phyloP scores from a whole-genome alignment of 2,329 filamentous ascomycete genomes.

The Rhynchosporium agropyri region DNA sequence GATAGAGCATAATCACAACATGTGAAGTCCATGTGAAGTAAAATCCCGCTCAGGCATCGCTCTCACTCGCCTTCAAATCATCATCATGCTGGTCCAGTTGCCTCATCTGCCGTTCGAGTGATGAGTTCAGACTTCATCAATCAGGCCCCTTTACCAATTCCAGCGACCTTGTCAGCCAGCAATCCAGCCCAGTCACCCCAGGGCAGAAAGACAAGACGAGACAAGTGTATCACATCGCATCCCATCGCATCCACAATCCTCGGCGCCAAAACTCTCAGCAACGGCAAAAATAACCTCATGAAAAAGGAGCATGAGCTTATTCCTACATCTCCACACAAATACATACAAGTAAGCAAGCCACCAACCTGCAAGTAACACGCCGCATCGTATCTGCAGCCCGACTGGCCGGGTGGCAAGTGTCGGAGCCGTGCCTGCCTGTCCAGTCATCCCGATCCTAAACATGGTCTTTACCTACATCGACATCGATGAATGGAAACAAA shows the following conservation, averaged over 20 bases:
- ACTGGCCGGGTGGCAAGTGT: not conserved
- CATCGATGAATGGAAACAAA: too few relatives aligned
- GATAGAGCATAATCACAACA: not conserved
- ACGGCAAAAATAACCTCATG: conserved; percentile 8
- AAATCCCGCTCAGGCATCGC: conserved; percentile 3
- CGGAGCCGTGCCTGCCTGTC: not conserved
- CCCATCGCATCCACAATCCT: conserved; percentile 10
- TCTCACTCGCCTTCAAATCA: not conserved
- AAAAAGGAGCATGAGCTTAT: conserved; percentile 15
- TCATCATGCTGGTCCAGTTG: not conserved
- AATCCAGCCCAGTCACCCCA: not conserved
- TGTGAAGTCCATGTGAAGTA: not conserved
- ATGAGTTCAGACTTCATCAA: not conserved
- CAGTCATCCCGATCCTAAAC: not conserved
- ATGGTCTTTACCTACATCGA: too few relatives aligned
- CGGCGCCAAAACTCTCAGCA: conserved; percentile 12
- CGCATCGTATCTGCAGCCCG: conserved; percentile 6
- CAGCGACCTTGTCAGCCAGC: not conserved
- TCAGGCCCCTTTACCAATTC: conserved; percentile 4
- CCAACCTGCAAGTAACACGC: not conserved
- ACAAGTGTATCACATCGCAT: not conserved
- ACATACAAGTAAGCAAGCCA: not conserved
- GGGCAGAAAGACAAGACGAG: not conserved
- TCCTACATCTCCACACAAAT: conserved; percentile 3
- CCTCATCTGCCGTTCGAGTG: too few relatives aligned